Percentiles rank a stretch among this genome's conserved stretches.
phyloP scores from a whole-genome alignment of 176 grass and related monocot genomes.

The Rhynchospora breviuscula region DNA sequence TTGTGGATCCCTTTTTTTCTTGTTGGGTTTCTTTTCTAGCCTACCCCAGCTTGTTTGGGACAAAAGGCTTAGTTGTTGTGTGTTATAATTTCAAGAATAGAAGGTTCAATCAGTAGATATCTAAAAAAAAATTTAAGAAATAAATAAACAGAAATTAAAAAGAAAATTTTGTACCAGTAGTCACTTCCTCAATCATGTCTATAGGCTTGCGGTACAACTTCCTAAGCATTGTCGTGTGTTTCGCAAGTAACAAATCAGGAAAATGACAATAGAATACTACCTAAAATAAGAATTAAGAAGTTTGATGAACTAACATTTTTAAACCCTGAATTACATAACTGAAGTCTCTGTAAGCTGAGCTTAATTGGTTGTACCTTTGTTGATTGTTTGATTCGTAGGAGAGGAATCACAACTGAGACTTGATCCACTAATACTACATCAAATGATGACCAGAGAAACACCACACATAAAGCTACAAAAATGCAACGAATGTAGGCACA shows the following conservation, averaged over 20 bases:
- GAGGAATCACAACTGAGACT: conserved; percentile 83
- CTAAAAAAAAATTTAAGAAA: neutral
- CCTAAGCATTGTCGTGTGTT: conserved; percentile 73
- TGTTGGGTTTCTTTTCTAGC: too few species aligned
- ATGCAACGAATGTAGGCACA: conserved; percentile 91
- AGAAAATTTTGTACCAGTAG: conserved; percentile 56
- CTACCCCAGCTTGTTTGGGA: too few species aligned
- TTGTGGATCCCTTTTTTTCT: too few species aligned
- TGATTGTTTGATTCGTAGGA: conserved; percentile 55
- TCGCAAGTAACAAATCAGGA: conserved; percentile 83
- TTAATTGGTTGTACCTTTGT: conserved; percentile 47
- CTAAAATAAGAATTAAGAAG: conserved; percentile 34
- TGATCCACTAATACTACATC: conserved; percentile 82
- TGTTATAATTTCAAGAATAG: neutral
- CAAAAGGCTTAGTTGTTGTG: too few species aligned
- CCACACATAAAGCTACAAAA: conserved; percentile 74
- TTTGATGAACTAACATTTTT: neutral
- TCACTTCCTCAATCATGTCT: conserved; percentile 81
- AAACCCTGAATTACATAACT: neutral
- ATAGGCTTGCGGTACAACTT: conserved; percentile 85
- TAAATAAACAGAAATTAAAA: neutral
- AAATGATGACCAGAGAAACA: conserved; percentile 73
- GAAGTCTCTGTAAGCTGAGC: neutral
- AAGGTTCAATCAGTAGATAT: neutral
- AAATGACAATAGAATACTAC: conserved; percentile 94